Evolutionary conservation across 352 stramenopile genomes (phyloP).

Genomic region (Globisporangium takayamanum): DNA sequence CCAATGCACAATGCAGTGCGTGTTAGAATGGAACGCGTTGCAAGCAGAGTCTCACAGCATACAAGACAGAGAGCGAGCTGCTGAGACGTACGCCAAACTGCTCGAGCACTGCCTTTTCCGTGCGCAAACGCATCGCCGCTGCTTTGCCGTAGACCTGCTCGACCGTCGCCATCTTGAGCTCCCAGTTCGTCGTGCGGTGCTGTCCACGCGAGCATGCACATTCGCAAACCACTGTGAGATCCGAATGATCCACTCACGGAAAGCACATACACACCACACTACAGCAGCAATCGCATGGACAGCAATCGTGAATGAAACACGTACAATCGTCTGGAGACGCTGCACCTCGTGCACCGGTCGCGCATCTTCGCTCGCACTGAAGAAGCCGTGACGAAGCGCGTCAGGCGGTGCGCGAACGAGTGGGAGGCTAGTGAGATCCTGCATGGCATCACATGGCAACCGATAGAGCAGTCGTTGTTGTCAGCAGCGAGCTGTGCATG

Average conservation of each 20-base stretch:
- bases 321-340: conserved; percentile 70
- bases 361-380: conserved; percentile 74
- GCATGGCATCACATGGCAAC: neutral
- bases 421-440: conserved; percentile 70
- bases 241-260: neutral
- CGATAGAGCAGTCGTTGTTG: neutral
- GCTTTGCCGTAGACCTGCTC: conserved; percentile 87
- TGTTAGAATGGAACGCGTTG: neutral
- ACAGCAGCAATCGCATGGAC: neutral
- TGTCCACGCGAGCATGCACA: conserved; percentile 12
- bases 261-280: neutral
- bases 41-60: neutral
- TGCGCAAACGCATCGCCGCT: conserved; percentile 84
- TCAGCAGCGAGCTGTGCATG: neutral
- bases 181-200: conserved; percentile 72
- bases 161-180: conserved; percentile 85
- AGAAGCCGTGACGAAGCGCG: conserved; percentile 76
- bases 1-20: neutral
- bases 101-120: conserved; percentile 83
- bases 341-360: conserved; percentile 81
- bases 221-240: neutral
- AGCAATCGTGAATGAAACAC: conserved; percentile 2
- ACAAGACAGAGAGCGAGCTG: neutral
- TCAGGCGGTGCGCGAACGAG: conserved; percentile 79
- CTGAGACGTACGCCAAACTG: conserved; percentile 55